Percentiles rank a stretch among this genome's conserved stretches.
phyloP scores from a whole-genome alignment of 352 stramenopile species.

The Phytophthora cryptogea region DNA sequence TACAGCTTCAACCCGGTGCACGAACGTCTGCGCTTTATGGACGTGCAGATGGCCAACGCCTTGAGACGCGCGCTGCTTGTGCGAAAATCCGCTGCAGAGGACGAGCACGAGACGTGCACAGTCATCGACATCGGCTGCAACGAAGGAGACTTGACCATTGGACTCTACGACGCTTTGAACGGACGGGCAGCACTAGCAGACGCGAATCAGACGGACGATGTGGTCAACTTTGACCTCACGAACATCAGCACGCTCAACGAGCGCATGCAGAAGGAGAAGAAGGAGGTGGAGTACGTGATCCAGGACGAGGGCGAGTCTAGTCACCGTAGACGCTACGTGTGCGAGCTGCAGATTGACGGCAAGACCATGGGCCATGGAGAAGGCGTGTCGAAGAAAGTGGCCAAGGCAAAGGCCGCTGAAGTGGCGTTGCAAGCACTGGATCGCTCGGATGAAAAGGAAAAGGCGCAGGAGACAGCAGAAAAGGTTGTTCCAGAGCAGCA shows the following conservation, averaged over 20 bases:
- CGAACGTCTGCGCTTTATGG: conserved; percentile 79
- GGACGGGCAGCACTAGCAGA: conserved; percentile 20
- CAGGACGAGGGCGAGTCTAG: conserved; percentile 56
- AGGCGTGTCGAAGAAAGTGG: conserved; percentile 83
- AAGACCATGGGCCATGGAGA: conserved; percentile 50
- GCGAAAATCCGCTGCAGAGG: conserved; percentile 5
- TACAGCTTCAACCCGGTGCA: conserved; percentile 85
- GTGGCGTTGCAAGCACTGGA: conserved; percentile 39
- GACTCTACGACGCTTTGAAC: conserved; percentile 65
- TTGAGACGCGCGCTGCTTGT: conserved; percentile 52
- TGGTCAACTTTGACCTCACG: conserved; percentile 54
- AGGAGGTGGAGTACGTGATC: conserved; percentile 59
- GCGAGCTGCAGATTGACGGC: conserved; percentile 60
- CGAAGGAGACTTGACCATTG: conserved; percentile 81
- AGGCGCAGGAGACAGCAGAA: conserved; percentile 5
- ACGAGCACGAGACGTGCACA: conserved; percentile 29
- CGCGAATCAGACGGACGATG: conserved; percentile 29
- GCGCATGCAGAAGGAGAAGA: conserved; percentile 66
- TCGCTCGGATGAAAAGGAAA: conserved; percentile 12
- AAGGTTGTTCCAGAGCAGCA: conserved; percentile 22
- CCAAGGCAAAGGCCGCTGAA: conserved; percentile 74
- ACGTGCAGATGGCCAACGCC: conserved; percentile 40
- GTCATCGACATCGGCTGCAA: conserved; percentile 86
- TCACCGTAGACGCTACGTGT: conserved; percentile 66
- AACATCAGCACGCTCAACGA: conserved; percentile 76